These are phyloP conservation scores for Annulohypoxylon stygium DNA, from an alignment of 495 filamentous ascomycete species.

Conservation along the genomic window DNA sequence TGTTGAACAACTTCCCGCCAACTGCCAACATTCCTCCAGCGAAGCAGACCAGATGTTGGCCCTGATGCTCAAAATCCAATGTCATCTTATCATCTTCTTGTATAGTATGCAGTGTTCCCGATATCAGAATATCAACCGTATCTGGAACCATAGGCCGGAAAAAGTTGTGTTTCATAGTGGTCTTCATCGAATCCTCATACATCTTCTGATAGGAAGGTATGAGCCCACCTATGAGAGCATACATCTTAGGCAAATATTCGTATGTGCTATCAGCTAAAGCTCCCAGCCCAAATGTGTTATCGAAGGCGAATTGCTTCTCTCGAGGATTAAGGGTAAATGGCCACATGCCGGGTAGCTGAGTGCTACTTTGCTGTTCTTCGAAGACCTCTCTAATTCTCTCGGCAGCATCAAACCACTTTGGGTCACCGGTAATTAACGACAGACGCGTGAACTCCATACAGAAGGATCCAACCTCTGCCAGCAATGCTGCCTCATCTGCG, in stretches of 20 bases:
- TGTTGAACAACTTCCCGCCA: constrained; percentile 79
- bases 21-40: constrained; percentile 92
- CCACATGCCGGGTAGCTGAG: constrained; percentile 75
- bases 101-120: constrained; percentile 56
- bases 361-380: constrained; percentile 73
- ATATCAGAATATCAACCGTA: constrained; percentile 76
- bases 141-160: constrained; percentile 75
- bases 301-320: constrained; percentile 43
- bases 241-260: constrained; percentile 87
- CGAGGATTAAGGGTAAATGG: constrained; percentile 53
- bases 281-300: constrained; percentile 74
- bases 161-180: constrained; percentile 73
- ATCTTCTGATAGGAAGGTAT: constrained; percentile 57
- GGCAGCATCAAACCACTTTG: constrained; percentile 87
- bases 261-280: constrained; percentile 87
- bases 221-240: constrained; percentile 59
- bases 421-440: constrained; percentile 81
- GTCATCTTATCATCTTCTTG: constrained; percentile 28
- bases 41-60: constrained; percentile 76
- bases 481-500: constrained; percentile 58
- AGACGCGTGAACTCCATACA: constrained; percentile 87
- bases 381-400: constrained; percentile 79
- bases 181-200: constrained; percentile 69
- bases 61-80: constrained; percentile 52
- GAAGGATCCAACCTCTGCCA: constrained; percentile 84